Evolutionary conservation across 164 flowering plant genomes (phyloP).

Genomic region (Kalanchoe fedtschenkoi): DNA sequence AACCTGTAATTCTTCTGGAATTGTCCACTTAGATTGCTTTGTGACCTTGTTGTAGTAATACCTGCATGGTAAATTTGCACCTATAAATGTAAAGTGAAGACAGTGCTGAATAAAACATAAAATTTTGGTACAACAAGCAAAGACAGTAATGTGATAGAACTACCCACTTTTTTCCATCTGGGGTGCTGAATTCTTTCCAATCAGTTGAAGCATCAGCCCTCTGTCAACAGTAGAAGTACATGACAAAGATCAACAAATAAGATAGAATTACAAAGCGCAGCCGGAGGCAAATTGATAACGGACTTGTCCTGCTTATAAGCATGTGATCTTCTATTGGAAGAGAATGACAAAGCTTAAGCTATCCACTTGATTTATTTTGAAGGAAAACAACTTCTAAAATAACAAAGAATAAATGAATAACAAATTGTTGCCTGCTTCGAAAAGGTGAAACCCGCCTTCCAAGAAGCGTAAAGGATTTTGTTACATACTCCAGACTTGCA

Average conservation of each 20-base stretch:
- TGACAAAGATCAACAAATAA: background rate
- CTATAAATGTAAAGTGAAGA: background rate
- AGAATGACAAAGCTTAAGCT: background rate
- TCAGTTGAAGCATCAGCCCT: slow-evolving; percentile 96
- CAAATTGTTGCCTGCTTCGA: slow-evolving; percentile 66
- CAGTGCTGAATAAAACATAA: background rate
- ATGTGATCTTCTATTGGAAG: too few species aligned
- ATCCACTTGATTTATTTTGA: background rate
- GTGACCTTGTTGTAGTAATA: slow-evolving; percentile 86
- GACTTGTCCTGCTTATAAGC: too few species aligned
- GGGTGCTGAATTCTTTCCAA: slow-evolving; percentile 89
- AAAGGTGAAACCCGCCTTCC: slow-evolving; percentile 76
- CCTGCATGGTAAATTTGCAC: slow-evolving; percentile 27
- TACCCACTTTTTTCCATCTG: slow-evolving; percentile 79
- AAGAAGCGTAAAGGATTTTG: slow-evolving; percentile 64
- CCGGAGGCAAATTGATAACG: too few species aligned
- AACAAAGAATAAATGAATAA: slow-evolving; percentile 34
- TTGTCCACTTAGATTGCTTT: slow-evolving; percentile 80
- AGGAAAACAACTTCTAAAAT: slow-evolving; percentile 22
- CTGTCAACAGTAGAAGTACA: slow-evolving; percentile 43
- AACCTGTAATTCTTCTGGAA: slow-evolving; percentile 93
- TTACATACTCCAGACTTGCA: slow-evolving; percentile 62
- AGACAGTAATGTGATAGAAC: background rate
- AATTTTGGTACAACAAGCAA: background rate
- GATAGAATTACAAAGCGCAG: background rate